phyloP scores from a whole-genome alignment of 306 rosid species.

The Corylus heterophylla region DNA sequence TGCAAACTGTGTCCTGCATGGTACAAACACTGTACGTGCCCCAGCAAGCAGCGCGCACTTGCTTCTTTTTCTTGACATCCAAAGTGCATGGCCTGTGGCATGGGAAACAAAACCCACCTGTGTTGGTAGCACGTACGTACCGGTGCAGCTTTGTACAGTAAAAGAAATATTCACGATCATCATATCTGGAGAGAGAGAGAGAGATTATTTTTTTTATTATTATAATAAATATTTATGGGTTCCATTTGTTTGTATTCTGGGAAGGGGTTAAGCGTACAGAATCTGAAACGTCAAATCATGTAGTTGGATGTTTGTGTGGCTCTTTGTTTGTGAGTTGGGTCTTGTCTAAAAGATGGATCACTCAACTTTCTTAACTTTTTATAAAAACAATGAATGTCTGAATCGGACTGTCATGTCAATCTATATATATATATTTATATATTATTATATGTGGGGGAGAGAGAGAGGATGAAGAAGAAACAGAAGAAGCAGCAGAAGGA shows the following conservation, averaged over 20 bases:
- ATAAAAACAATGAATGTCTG: constrained; percentile 39
- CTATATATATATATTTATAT: no score
- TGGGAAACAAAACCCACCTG: neutral
- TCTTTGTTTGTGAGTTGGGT: constrained; percentile 41
- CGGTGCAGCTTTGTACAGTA: neutral
- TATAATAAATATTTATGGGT: neutral
- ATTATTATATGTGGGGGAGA: no score
- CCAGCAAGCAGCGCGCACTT: no score
- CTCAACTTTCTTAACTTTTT: constrained; percentile 31
- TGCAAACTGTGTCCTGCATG: neutral
- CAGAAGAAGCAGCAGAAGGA: neutral
- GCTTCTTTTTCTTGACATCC: no score
- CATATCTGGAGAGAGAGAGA: neutral
- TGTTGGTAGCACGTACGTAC: neutral
- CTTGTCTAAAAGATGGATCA: constrained; percentile 47
- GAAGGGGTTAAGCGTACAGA: constrained; percentile 56
- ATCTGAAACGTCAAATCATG: constrained; percentile 95
- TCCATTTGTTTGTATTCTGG: constrained; percentile 24
- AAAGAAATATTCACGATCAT: no score
- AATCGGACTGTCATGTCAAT: constrained; percentile 39
- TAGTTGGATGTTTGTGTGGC: constrained; percentile 49
- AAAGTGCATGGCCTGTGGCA: neutral
- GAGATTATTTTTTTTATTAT: no score
- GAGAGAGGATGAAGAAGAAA: neutral
- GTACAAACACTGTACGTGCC: neutral